phyloP scores from a whole-genome alignment of 176 grass and related monocot genomes.

The Lolium perenne region DNA sequence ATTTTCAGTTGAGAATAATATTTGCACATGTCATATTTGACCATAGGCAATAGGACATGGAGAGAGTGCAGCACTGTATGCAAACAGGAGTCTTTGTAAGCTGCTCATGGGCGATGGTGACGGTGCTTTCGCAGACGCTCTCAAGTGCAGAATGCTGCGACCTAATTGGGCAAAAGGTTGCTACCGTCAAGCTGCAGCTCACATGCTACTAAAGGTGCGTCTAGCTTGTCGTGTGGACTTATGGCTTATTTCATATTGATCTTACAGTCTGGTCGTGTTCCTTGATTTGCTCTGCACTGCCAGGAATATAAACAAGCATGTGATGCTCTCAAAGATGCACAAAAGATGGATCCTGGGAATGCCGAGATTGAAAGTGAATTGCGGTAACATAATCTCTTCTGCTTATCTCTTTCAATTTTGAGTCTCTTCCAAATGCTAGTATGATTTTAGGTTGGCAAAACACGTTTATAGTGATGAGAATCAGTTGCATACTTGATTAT shows the following conservation, averaged over 20 bases:
- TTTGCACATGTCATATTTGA: neutral
- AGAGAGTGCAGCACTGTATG: slow-evolving; percentile 38
- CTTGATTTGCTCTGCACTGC: neutral
- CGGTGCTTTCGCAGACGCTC: slow-evolving; percentile 44
- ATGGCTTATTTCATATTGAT: neutral
- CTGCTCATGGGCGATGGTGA: slow-evolving; percentile 51
- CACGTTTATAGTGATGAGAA: neutral
- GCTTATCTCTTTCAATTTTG: neutral
- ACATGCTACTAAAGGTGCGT: slow-evolving; percentile 33
- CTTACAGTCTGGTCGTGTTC: neutral
- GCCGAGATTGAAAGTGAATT: slow-evolving; percentile 39
- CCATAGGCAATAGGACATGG: slow-evolving; percentile 16
- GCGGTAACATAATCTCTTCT: neutral
- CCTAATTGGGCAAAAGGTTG: slow-evolving; percentile 38
- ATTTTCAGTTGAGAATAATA: slow-evolving; percentile 4
- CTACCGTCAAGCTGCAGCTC: slow-evolving; percentile 29
- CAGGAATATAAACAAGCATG: slow-evolving; percentile 38
- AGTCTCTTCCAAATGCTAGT: neutral
- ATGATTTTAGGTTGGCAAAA: neutral
- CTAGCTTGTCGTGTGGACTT: neutral
- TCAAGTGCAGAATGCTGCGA: slow-evolving; percentile 37
- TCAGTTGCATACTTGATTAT: neutral
- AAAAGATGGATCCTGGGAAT: slow-evolving; percentile 35
- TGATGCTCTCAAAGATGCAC: slow-evolving; percentile 44
- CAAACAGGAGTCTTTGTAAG: slow-evolving; percentile 62